Conservation (phyloP, 2,329 filamentous ascomycete genomes). For the Epichloe sibirici region DNA sequence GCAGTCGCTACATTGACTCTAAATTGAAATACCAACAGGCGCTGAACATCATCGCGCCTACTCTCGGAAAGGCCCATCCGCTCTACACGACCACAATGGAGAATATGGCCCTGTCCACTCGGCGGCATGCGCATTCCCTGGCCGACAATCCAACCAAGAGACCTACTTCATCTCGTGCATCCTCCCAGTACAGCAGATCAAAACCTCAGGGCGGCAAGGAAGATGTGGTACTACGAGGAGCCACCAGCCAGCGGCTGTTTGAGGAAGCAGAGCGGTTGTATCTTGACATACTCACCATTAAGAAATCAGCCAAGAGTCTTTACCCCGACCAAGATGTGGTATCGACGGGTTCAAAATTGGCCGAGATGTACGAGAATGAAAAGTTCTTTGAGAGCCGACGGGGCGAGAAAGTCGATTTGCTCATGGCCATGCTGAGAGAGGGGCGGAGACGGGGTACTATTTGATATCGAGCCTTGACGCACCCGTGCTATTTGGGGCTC, state of each 20-base stretch:
- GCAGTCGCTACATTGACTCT: constrained; percentile 11
- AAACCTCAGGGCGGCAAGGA: constrained; percentile 1
- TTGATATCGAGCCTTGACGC: neutral
- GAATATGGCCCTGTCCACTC: constrained; percentile 11
- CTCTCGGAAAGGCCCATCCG: constrained; percentile 13
- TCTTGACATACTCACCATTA: constrained; percentile 13
- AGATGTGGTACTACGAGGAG: constrained; percentile 7
- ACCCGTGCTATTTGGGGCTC: neutral
- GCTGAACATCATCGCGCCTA: constrained; percentile 11
- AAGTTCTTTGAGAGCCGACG: constrained; percentile 12
- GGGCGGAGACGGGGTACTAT: constrained; percentile 8
- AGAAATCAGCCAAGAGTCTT: constrained; percentile 12
- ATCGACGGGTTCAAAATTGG: constrained; percentile 13
- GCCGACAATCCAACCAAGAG: neutral
- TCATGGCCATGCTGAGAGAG: constrained; percentile 5
- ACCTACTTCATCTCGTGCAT: neutral
- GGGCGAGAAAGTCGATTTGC: constrained; percentile 9
- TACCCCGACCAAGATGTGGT: constrained; percentile 13
- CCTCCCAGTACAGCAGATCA: neutral
- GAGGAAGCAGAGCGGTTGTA: constrained; percentile 14
- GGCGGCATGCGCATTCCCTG: constrained; percentile 1
- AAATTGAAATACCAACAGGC: constrained; percentile 12
- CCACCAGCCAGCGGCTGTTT: constrained; percentile 9
- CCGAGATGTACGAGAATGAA: constrained; percentile 18
- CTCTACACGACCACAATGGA: constrained; percentile 13